phyloP scores from a whole-genome alignment of 2,329 filamentous ascomycete genomes.

The Xylaria polymorpha region DNA sequence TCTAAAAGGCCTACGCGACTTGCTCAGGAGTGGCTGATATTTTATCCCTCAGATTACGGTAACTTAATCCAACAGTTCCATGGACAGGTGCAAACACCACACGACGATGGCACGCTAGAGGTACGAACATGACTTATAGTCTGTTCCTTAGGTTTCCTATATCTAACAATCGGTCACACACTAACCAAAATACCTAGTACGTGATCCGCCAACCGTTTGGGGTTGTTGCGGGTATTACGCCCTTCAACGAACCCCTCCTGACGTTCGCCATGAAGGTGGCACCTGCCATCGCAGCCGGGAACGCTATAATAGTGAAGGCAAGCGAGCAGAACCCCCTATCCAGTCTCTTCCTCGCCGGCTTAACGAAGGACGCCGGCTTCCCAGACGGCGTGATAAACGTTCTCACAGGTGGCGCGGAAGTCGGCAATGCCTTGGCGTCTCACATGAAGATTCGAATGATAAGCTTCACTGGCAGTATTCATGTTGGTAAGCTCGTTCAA shows the following conservation, averaged over 20 bases:
- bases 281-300: slow-evolving; percentile 73
- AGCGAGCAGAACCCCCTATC: slow-evolving; percentile 74
- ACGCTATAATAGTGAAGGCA: slow-evolving; percentile 72
- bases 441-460: slow-evolving; percentile 79
- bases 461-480: slow-evolving; percentile 80
- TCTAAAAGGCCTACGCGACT: neutral
- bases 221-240: slow-evolving; percentile 80
- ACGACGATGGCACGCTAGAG: slow-evolving; percentile 34
- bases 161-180: neutral
- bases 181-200: slow-evolving; percentile 32
- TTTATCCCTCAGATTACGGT: slow-evolving; percentile 28
- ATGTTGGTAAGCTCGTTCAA: slow-evolving; percentile 78
- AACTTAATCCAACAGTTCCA: slow-evolving; percentile 38
- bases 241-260: slow-evolving; percentile 82
- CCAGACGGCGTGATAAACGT: slow-evolving; percentile 70
- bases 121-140: slow-evolving; percentile 2
- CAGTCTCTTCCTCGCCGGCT: slow-evolving; percentile 70
- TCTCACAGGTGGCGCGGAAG: slow-evolving; percentile 68
- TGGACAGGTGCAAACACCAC: slow-evolving; percentile 33
- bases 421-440: slow-evolving; percentile 73
- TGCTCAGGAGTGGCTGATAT: neutral
- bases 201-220: slow-evolving; percentile 73
- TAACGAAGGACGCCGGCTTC: slow-evolving; percentile 79
- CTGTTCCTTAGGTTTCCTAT: too few species aligned
- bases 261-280: slow-evolving; percentile 85